These are phyloP conservation scores for Penicillium antarcticum DNA, from an alignment of 495 filamentous ascomycete genomes.

Conservation along the genomic window DNA sequence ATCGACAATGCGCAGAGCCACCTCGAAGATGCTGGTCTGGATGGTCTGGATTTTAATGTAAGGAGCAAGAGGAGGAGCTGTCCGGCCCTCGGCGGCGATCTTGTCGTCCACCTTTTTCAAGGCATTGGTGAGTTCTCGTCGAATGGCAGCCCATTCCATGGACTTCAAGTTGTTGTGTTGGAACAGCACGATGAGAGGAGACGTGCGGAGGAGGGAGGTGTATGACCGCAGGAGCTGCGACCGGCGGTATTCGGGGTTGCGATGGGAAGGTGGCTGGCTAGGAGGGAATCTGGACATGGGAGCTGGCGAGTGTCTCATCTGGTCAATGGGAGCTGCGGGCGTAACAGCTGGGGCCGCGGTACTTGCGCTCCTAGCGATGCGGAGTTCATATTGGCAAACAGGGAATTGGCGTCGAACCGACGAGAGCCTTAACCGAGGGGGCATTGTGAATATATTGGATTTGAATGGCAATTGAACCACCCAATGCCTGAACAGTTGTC, in stretches of 20 bases:
- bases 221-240: conserved; percentile 93
- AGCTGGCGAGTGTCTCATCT: conserved; percentile 50
- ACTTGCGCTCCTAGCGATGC: conserved; percentile 30
- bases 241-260: conserved; percentile 81
- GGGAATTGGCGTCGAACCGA: conserved; percentile 32
- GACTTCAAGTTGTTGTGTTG: conserved; percentile 95
- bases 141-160: conserved; percentile 79
- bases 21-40: conserved; percentile 82
- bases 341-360: conserved; percentile 44
- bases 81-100: conserved; percentile 43
- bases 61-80: conserved; percentile 43
- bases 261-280: conserved; percentile 84
- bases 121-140: conserved; percentile 73
- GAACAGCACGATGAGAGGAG: conserved; percentile 86
- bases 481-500: conserved; percentile 1
- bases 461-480: conserved; percentile 1
- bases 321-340: conserved; percentile 47
- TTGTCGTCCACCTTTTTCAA: conserved; percentile 64
- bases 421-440: conserved; percentile 42
- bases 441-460: conserved; percentile 33
- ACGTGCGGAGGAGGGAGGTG: conserved; percentile 85
- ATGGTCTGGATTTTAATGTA: conserved; percentile 74
- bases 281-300: conserved; percentile 57
- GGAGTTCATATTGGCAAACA: conserved; percentile 35
- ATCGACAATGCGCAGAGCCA: conserved; percentile 80